These are phyloP conservation scores for Esteya vermicola DNA, from an alignment of 2,329 filamentous ascomycete species.

Conservation along the genomic window DNA sequence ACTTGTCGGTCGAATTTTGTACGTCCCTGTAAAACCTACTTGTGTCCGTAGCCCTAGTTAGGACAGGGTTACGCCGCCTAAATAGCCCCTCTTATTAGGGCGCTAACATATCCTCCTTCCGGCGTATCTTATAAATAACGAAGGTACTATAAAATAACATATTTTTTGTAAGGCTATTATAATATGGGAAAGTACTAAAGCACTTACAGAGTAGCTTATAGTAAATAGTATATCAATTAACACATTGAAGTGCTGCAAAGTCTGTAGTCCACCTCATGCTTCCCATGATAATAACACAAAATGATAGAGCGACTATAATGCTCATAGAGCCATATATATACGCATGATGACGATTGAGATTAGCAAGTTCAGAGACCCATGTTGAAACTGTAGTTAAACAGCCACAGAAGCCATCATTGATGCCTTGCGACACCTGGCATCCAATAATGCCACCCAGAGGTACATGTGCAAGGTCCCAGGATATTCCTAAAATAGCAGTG, in stretches of 20 bases:
- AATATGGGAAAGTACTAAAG: too few relatives aligned
- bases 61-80: too few relatives aligned
- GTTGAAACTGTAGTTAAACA: conserved; percentile 54
- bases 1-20: too few relatives aligned
- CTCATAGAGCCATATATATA: conserved; percentile 57
- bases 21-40: too few relatives aligned
- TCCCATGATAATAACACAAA: conserved; percentile 61
- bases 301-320: conserved; percentile 39
- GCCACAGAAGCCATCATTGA: conserved; percentile 56
- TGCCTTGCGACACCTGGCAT: conserved; percentile 47
- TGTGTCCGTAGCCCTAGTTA: too few relatives aligned
- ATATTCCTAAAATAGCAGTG: conserved; percentile 59
- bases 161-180: too few relatives aligned
- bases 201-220: too few relatives aligned
- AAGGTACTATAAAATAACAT: too few relatives aligned
- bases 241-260: conserved; percentile 29
- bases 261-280: conserved; percentile 56
- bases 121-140: too few relatives aligned
- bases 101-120: too few relatives aligned
- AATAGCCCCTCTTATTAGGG: too few relatives aligned
- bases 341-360: conserved; percentile 31
- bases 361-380: conserved; percentile 47
- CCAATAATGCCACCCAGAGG: conserved; percentile 38
- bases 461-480: conserved; percentile 64
- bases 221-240: conserved; percentile 13